Conservation (phyloP, 2,329 filamentous ascomycete genomes). For the Polytolypa hystricis region DNA sequence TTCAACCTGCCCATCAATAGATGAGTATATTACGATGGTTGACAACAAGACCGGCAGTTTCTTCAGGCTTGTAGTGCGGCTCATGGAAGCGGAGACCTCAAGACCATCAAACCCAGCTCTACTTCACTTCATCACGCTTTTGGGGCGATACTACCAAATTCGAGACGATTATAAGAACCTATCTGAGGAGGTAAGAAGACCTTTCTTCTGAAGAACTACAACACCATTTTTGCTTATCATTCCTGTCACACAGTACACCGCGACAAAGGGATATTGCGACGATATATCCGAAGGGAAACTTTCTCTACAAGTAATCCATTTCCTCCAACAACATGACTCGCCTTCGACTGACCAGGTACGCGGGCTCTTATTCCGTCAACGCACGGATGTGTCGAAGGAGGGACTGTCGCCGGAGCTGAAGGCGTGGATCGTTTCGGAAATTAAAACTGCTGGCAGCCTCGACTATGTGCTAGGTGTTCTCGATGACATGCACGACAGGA, state of each 20-base stretch:
- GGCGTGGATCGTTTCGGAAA: constrained; percentile 6
- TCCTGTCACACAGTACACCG: constrained; percentile 20
- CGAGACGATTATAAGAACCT: constrained; percentile 21
- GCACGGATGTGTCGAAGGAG: background rate
- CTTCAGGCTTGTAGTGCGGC: constrained; percentile 14
- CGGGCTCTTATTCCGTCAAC: background rate
- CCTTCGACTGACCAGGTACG: background rate
- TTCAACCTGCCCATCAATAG: constrained; percentile 11
- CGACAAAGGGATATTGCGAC: constrained; percentile 31
- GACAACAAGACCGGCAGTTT: constrained; percentile 18
- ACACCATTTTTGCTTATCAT: background rate
- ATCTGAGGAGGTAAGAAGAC: constrained; percentile 10
- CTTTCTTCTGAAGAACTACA: background rate
- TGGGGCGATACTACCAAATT: constrained; percentile 20
- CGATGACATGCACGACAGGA: background rate
- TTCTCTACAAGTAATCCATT: constrained; percentile 17
- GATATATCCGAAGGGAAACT: constrained; percentile 35
- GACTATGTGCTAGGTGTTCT: constrained; percentile 3
- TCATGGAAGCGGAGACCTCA: constrained; percentile 6
- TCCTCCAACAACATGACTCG: background rate
- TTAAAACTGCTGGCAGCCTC: constrained; percentile 4
- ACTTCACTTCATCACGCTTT: constrained; percentile 8
- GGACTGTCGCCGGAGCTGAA: constrained; percentile 2
- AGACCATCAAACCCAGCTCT: constrained; percentile 1
- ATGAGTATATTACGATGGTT: constrained; percentile 20